phyloP scores from a whole-genome alignment of 306 rosid genomes.

The Cicer pinnatifidum region DNA sequence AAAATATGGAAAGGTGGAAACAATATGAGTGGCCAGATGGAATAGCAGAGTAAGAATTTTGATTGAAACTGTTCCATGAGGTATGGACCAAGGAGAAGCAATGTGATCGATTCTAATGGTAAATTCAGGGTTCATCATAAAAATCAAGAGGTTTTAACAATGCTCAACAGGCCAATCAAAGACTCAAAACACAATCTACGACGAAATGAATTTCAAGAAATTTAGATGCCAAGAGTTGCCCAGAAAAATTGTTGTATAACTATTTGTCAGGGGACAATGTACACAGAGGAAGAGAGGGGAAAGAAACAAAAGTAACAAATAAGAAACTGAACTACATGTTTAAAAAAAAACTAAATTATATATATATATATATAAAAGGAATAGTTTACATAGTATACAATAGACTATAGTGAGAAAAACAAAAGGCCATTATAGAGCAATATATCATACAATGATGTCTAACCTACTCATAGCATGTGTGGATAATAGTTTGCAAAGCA shows the following conservation, averaged over 20 bases:
- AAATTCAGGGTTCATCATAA: constrained; percentile 54
- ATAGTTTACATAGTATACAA: neutral
- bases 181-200: constrained; percentile 36
- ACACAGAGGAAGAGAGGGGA: constrained; percentile 45
- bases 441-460: constrained; percentile 4
- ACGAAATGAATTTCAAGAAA: constrained; percentile 55
- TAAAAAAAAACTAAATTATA: constrained; percentile 23
- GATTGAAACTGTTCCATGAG: constrained; percentile 67
- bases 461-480: neutral
- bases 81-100: constrained; percentile 66
- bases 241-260: constrained; percentile 55
- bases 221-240: constrained; percentile 51
- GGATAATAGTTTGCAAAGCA: constrained; percentile 6
- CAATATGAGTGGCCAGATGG: constrained; percentile 71
- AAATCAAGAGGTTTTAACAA: constrained; percentile 58
- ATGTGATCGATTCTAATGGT: constrained; percentile 56
- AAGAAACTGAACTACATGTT: constrained; percentile 54
- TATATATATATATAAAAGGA: neutral
- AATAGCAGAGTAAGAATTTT: constrained; percentile 70
- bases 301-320: constrained; percentile 53
- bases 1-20: constrained; percentile 78
- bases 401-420: neutral
- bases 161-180: constrained; percentile 60
- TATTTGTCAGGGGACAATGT: constrained; percentile 58
- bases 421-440: neutral